A percentile compares a stretch with the other conserved stretches of the same genome.
Evolutionary conservation across 495 filamentous ascomycete species (phyloP).

Genomic region (Haplographium delicatum): DNA sequence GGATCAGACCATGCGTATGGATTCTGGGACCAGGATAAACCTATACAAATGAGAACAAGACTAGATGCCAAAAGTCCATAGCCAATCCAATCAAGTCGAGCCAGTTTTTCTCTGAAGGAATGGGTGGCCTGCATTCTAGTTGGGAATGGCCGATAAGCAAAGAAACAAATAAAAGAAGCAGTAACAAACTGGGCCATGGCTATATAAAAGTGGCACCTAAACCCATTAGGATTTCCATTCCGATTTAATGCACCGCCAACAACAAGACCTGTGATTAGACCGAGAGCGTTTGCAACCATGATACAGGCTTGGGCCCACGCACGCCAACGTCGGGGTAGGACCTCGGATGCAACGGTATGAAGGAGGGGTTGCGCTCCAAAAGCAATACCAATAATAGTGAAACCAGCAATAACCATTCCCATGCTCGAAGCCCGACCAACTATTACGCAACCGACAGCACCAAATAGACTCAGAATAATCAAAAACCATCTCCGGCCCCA

Average conservation of each 20-base stretch:
- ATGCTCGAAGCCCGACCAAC: constrained; percentile 29
- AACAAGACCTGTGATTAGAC: constrained; percentile 13
- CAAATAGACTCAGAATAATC: constrained; percentile 27
- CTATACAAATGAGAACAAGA: constrained; percentile 30
- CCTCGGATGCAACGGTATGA: constrained; percentile 32
- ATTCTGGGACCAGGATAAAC: constrained; percentile 32
- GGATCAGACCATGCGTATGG: constrained; percentile 31
- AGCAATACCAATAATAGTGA: constrained; percentile 24
- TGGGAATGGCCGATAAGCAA: background rate
- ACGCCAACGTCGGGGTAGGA: constrained; percentile 29
- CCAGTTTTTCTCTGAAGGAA: constrained; percentile 24
- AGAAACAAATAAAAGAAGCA: background rate
- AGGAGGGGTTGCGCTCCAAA: constrained; percentile 33
- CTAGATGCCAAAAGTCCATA: constrained; percentile 27
- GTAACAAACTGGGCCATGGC: background rate
- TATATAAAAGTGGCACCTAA: background rate
- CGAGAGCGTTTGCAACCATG: constrained; percentile 23
- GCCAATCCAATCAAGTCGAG: constrained; percentile 32
- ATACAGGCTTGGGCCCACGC: constrained; percentile 26
- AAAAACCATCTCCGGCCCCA: constrained; percentile 35
- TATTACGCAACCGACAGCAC: constrained; percentile 28
- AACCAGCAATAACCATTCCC: constrained; percentile 31
- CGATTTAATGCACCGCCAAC: constrained; percentile 7
- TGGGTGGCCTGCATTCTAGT: background rate
- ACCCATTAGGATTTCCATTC: background rate